These are phyloP conservation scores for Brassica rapa DNA, from an alignment of 345 rosid species.

Conservation along the genomic window DNA sequence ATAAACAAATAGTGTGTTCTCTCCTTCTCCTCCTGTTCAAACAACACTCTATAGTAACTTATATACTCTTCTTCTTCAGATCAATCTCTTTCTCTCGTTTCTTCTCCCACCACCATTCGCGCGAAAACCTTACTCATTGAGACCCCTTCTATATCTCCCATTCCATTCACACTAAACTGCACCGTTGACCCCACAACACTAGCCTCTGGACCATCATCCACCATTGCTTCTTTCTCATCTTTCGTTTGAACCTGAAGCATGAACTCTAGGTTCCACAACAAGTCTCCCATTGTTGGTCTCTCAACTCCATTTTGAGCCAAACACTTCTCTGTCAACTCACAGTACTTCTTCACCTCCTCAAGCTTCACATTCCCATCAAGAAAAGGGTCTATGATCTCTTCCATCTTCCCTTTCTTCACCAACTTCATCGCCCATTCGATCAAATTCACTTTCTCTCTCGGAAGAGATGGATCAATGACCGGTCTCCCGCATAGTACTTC, in stretches of 20 bases:
- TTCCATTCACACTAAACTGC: slow-evolving; percentile 42
- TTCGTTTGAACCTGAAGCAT: slow-evolving; percentile 53
- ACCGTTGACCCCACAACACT: slow-evolving; percentile 25
- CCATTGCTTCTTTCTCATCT: slow-evolving; percentile 41
- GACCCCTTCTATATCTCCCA: slow-evolving; percentile 47
- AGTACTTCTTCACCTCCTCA: slow-evolving; percentile 56
- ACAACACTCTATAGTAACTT: slow-evolving; percentile 4
- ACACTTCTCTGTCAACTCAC: slow-evolving; percentile 67
- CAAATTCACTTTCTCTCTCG: slow-evolving; percentile 57
- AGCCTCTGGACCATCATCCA: slow-evolving; percentile 34
- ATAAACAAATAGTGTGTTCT: background rate
- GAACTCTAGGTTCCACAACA: slow-evolving; percentile 70
- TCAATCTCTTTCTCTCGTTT: slow-evolving; percentile 37
- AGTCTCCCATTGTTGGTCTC: slow-evolving; percentile 70
- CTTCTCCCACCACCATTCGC: slow-evolving; percentile 69
- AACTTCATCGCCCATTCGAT: slow-evolving; percentile 58
- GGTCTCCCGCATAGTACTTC: slow-evolving; percentile 64
- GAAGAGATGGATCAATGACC: slow-evolving; percentile 58
- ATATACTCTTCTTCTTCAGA: slow-evolving; percentile 1
- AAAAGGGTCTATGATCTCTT: slow-evolving; percentile 52
- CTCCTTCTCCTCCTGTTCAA: slow-evolving; percentile 25
- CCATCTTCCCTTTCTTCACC: slow-evolving; percentile 41
- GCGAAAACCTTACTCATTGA: slow-evolving; percentile 72
- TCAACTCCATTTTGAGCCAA: slow-evolving; percentile 46
- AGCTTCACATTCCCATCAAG: slow-evolving; percentile 47